Conservation (phyloP, 495 filamentous ascomycete genomes). For the Neurospora sp. region DNA sequence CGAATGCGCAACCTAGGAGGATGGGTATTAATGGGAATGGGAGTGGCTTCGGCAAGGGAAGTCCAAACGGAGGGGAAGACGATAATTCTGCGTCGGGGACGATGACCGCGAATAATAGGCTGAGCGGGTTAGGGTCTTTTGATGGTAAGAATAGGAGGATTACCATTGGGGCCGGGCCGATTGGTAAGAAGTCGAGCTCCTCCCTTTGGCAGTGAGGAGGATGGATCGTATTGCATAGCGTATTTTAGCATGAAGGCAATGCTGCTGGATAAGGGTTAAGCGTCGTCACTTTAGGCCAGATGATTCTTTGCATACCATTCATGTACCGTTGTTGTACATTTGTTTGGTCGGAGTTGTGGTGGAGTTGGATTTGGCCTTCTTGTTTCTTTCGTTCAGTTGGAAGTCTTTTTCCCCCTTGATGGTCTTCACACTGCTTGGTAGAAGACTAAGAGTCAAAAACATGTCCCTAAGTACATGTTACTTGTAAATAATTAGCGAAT, state of each 20-base stretch:
- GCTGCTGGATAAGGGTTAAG: background rate
- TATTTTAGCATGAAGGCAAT: no score
- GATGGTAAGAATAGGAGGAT: conserved; percentile 24
- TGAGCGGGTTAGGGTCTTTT: background rate
- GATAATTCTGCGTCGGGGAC: background rate
- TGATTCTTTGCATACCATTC: background rate
- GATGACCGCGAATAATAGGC: background rate
- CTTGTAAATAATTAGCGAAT: background rate
- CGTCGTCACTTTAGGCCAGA: background rate
- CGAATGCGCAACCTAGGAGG: conserved; percentile 9
- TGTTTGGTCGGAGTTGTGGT: background rate
- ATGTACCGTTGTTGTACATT: background rate
- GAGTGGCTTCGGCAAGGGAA: background rate
- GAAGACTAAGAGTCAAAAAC: background rate
- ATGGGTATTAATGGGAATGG: background rate
- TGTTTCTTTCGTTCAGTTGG: background rate
- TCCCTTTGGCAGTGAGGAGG: background rate
- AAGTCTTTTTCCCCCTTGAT: background rate
- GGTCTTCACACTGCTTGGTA: background rate
- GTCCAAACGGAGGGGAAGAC: background rate
- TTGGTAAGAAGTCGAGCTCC: background rate
- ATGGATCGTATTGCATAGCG: background rate
- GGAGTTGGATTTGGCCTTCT: background rate
- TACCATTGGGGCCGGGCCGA: conserved; percentile 15
- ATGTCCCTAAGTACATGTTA: background rate